Base-by-base conservation (phyloP, 169 alveolate species). In the Eimeria brunetti region DNA sequence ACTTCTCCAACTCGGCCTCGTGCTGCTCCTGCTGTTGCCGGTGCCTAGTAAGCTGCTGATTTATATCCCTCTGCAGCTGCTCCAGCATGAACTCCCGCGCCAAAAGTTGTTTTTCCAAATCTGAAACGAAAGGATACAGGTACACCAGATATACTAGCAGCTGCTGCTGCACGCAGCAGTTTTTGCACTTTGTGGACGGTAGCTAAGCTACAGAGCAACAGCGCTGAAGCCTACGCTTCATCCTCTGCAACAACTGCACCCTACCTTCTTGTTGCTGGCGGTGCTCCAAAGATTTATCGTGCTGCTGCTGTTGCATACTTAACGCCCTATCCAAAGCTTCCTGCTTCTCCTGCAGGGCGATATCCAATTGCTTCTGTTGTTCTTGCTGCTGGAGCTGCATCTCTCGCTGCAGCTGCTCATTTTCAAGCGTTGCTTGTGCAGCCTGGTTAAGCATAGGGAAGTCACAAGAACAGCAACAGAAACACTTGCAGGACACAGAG, bases 1-100 rank as follows among this genome's bases (percentile, higher is more conserved):
- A 27, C 95, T 38, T 53, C 67, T 51, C 64, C 88, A 73, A 60
- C 36, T 73, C 58, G 8, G 71, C 62, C 46, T 33, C 41, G 53
- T 53, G 60, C 53, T 89, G 81, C 38, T 58, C 58, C 95, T 73
- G 88, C 85, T 60, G 76, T 24, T 91, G 81, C 30, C 12, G 71
- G 46, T 78, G 95, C 91, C 81, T 80, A 16, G 20, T 7, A 64
- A 75, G 62, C 60, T 78, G 71, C 51, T 36, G 27, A 24, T 76
- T 85, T 22, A 78, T 41, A 46, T 78, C 90, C 51, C 60, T 51
- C 30, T 76, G 84, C 14, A 91, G 71, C 24, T 56, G 90, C 85
- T 78, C 95, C 53, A 76, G n/a, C 91, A 91, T 60, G 36, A 75
- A 78, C 85, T 62, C 93, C 41, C 93, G 81, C 33, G 83, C 53